Evolutionary conservation across 78 protist species (phyloP), one percentile per base, ranked within the genome.

Genomic region (Mastigamoeba balamuthi): DNA sequence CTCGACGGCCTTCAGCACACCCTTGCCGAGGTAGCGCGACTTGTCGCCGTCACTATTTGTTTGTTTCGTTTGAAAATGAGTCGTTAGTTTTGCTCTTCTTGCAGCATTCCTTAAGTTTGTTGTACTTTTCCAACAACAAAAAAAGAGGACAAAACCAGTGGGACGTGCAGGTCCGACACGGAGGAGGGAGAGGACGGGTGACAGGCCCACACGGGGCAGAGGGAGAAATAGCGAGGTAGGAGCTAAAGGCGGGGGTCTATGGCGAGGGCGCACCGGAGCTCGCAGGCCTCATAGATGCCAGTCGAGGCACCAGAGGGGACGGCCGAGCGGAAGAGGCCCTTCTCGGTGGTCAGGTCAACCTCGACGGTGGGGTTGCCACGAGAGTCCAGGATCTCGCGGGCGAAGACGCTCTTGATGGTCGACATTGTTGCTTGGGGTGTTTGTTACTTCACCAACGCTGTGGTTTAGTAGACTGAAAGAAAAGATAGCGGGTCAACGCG

Each of bases 301-400:
- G 99, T 98, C 27, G 99, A 96, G 9, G 99, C 99, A 39, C 99
- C 99, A 0, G 94, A 83, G 35, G 99, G 99, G 0, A 89, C 98
- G n/a, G 97, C 95, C 25, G 94, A 95, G 40, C 98, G 91, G 94
- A 90, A 91, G 42, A 72, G 6, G 71, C 88, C 88, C 36, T 44
- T 38, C 25, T 81, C 83, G 30, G 93, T 86, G 48, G 41, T 65
- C 36, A 93, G 40, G 33, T 88, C 95, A 4, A 88, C 95, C 78
- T 93, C 97, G 53, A 91, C 88, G 29, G 99, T 96, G 69, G 99
- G 99, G 88, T 92, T 92, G 33, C 97, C 97, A 17, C 99, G 85
- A n/a, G 91, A 78, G 87, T 97, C 99, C 63, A 91, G 64, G 67
- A 97, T 88, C 73, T 92, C 88, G 42, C 98, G 91, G 7, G 90